Evolutionary conservation across 2,329 filamentous ascomycete genomes (phyloP).

Genomic region (Leptosphaerulina australis): DNA sequence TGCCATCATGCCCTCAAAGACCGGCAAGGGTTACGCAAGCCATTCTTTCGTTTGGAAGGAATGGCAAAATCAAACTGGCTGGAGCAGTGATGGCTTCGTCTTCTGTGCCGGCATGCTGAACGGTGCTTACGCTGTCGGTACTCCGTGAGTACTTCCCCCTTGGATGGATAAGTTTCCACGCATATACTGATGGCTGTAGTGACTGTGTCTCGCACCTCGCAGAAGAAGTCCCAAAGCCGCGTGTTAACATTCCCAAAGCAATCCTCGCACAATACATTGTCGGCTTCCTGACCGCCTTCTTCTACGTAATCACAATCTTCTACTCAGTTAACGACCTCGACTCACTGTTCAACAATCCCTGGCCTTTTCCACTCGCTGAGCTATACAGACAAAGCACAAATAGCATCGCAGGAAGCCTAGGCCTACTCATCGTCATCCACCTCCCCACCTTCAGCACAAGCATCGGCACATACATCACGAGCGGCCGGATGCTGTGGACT

Average conservation of each 20-base stretch:
- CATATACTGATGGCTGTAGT: slow-evolving; percentile 20
- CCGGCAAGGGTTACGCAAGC: slow-evolving; percentile 51
- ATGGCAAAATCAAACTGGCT: slow-evolving; percentile 56
- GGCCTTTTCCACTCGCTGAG: slow-evolving; percentile 66
- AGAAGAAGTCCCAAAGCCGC: slow-evolving; percentile 54
- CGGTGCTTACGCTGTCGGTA: slow-evolving; percentile 71
- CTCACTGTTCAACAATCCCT: slow-evolving; percentile 57
- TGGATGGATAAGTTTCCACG: neutral
- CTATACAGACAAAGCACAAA: slow-evolving; percentile 64
- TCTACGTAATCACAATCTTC: slow-evolving; percentile 53
- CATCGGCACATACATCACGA: slow-evolving; percentile 64
- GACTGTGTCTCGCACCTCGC: slow-evolving; percentile 71
- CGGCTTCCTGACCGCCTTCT: slow-evolving; percentile 46
- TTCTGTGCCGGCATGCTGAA: slow-evolving; percentile 71
- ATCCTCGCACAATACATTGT: slow-evolving; percentile 48
- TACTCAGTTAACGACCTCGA: slow-evolving; percentile 66
- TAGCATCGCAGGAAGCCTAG: slow-evolving; percentile 49
- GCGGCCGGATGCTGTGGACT: slow-evolving; percentile 68
- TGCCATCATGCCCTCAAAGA: slow-evolving; percentile 59
- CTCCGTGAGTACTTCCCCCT: slow-evolving; percentile 50
- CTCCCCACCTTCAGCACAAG: slow-evolving; percentile 59
- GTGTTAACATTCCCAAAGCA: slow-evolving; percentile 50
- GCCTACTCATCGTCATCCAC: slow-evolving; percentile 59
- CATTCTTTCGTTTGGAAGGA: slow-evolving; percentile 54
- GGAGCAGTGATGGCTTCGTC: slow-evolving; percentile 62